A percentile compares a stretch with the other conserved stretches of the same genome.
Conservation (phyloP, 1,284 basidiomycete genomes). For the Rhizoctonia solani region DNA sequence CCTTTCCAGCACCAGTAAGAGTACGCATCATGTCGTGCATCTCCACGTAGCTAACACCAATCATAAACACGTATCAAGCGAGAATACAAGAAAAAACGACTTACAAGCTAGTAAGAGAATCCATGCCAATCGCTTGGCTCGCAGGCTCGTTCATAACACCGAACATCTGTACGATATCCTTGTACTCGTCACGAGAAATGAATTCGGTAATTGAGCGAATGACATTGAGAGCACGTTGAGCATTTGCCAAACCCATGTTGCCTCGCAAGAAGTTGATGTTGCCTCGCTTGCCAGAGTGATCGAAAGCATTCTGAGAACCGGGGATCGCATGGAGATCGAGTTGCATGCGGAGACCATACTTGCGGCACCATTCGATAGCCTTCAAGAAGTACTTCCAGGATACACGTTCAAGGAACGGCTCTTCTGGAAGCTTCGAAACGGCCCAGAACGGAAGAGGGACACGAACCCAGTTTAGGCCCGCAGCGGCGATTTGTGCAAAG, state of each 20-base stretch:
- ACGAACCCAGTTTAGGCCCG: slow-evolving; percentile 80
- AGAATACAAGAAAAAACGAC: slow-evolving; percentile 14
- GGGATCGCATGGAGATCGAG: slow-evolving; percentile 68
- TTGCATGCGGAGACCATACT: slow-evolving; percentile 85
- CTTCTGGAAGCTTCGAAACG: slow-evolving; percentile 59
- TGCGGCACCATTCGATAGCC: slow-evolving; percentile 78
- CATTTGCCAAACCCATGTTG: slow-evolving; percentile 74
- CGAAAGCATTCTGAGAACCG: slow-evolving; percentile 45
- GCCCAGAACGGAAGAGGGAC: slow-evolving; percentile 83
- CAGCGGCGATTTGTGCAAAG: slow-evolving; percentile 88
- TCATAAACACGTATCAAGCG: not conserved
- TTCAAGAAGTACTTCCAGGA: slow-evolving; percentile 71
- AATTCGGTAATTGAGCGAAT: slow-evolving; percentile 73
- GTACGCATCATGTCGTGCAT: slow-evolving; percentile 66
- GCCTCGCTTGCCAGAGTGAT: slow-evolving; percentile 62
- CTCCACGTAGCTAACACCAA: slow-evolving; percentile 57
- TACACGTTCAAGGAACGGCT: slow-evolving; percentile 54
- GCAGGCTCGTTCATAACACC: slow-evolving; percentile 37
- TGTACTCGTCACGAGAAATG: slow-evolving; percentile 69
- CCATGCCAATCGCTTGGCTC: slow-evolving; percentile 26
- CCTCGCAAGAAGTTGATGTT: slow-evolving; percentile 68
- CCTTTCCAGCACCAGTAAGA: slow-evolving; percentile 66
- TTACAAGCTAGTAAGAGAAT: slow-evolving; percentile 35
- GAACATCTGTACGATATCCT: slow-evolving; percentile 57
- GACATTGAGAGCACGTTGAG: slow-evolving; percentile 66